Evolutionary conservation across 2,329 filamentous ascomycete genomes (phyloP).

Genomic region (Cercospora zeina): DNA sequence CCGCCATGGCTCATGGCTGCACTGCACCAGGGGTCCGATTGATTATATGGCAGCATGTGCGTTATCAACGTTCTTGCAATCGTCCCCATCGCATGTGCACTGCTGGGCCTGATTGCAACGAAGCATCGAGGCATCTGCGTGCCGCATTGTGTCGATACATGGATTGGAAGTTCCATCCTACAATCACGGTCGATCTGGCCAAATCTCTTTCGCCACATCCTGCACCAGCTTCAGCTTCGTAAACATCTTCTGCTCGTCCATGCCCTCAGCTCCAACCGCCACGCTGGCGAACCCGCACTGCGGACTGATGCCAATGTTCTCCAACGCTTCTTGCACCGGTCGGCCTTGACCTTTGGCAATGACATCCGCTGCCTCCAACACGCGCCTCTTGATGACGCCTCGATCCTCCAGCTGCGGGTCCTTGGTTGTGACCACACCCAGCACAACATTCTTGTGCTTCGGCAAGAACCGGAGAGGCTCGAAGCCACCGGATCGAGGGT

Average conservation of each 20-base stretch:
- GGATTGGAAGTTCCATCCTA: too few relatives aligned
- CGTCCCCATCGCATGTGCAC: not conserved
- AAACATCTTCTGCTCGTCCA: conserved; percentile 45
- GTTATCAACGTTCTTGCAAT: not conserved
- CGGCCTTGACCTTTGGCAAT: conserved; percentile 43
- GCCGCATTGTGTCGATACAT: not conserved
- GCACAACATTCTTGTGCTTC: conserved; percentile 44
- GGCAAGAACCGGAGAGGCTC: conserved; percentile 44
- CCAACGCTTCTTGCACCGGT: conserved; percentile 41
- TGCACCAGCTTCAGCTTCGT: conserved; percentile 42
- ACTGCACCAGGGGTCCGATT: not conserved
- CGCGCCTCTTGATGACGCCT: conserved; percentile 39
- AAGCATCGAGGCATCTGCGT: not conserved
- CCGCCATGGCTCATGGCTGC: not conserved
- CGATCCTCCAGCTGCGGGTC: conserved; percentile 42
- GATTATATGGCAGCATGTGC: conserved; percentile 3
- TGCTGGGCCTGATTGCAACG: not conserved
- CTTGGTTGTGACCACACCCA: conserved; percentile 44
- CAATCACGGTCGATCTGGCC: conserved; percentile 40
- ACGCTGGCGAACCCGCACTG: conserved; percentile 45
- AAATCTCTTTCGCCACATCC: conserved; percentile 42
- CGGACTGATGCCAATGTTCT: conserved; percentile 43
- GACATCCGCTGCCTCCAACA: conserved; percentile 41
- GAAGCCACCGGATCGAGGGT: conserved; percentile 43
- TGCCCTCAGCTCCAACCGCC: conserved; percentile 42